Evolutionary conservation across 192 early-diverging fungal species (phyloP).

Genomic region (Podila verticillata): DNA sequence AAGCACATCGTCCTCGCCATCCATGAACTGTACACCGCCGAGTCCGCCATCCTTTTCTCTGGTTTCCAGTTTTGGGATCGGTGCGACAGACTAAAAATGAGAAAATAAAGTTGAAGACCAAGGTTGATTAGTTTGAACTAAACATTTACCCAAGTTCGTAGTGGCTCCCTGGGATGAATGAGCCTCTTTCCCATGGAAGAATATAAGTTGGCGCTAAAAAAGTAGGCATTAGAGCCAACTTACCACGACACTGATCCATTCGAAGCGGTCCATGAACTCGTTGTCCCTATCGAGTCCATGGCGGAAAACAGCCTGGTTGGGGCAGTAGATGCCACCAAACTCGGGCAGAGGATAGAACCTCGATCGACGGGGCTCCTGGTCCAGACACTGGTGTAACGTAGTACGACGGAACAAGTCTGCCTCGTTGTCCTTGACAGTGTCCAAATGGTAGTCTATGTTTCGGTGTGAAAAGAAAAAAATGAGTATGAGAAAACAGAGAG

Average conservation of each 20-base stretch:
- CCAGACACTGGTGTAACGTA: constrained; percentile 49
- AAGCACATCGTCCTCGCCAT: constrained; percentile 42
- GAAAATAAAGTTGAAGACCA: not conserved
- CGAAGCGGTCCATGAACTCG: constrained; percentile 52
- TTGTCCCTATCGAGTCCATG: constrained; percentile 35
- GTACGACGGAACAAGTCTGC: constrained; percentile 58
- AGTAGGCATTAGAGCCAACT: not conserved
- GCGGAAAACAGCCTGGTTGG: constrained; percentile 53
- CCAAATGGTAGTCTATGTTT: constrained; percentile 32
- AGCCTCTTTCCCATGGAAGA: too few relatives aligned
- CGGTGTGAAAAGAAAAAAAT: not conserved
- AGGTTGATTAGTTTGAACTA: not conserved
- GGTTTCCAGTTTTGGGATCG: constrained; percentile 40
- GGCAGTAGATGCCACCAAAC: constrained; percentile 53
- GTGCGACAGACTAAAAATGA: constrained; percentile 24
- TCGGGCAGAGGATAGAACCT: constrained; percentile 52
- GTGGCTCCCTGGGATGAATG: too few relatives aligned
- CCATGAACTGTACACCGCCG: constrained; percentile 45
- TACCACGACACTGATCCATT: constrained; percentile 56
- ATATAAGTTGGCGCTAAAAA: not conserved
- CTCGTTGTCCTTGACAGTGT: constrained; percentile 38
- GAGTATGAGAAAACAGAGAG: not conserved
- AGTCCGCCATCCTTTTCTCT: constrained; percentile 44
- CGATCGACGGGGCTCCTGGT: constrained; percentile 47
- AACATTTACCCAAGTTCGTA: too few relatives aligned